Evolutionary conservation across 768 basidiomycete genomes (phyloP).

Genomic region (Holtermannia corniformis): DNA sequence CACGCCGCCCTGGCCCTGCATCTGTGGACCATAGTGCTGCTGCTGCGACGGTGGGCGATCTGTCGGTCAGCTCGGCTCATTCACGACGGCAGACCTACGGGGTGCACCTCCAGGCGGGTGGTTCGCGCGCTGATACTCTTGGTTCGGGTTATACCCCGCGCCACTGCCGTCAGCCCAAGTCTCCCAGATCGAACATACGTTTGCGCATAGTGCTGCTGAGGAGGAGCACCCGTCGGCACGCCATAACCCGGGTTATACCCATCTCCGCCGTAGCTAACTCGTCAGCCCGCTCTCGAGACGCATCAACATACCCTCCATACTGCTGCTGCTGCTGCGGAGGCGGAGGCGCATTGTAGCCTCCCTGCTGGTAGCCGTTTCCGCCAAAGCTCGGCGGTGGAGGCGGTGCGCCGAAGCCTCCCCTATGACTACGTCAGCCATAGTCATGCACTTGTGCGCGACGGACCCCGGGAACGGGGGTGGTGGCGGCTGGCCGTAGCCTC

Average conservation of each 20-base stretch:
- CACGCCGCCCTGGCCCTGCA: conserved; percentile 40
- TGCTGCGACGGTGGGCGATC: conserved; percentile 44
- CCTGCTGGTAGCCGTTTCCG: not conserved
- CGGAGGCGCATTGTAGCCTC: conserved; percentile 1
- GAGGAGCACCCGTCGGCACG: conserved; percentile 10
- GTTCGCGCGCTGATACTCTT: conserved; percentile 9
- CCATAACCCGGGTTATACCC: not conserved
- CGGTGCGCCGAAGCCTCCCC: not conserved
- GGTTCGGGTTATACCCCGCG: conserved; percentile 15
- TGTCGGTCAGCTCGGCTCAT: conserved; percentile 24
- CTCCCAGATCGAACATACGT: conserved; percentile 6
- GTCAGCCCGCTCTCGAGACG: not conserved
- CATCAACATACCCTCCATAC: too few relatives aligned
- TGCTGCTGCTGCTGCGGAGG: not conserved
- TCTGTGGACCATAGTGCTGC: conserved; percentile 58
- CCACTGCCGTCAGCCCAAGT: conserved; percentile 2
- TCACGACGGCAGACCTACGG: not conserved
- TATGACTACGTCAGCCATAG: not conserved
- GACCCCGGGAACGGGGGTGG: conserved; percentile 5
- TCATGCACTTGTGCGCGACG: not conserved
- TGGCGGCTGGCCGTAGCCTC: conserved; percentile 7
- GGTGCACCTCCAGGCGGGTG: conserved; percentile 5
- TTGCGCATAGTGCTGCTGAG: conserved; percentile 14
- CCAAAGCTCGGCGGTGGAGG: conserved; percentile 1
- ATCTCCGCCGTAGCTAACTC: not conserved